Base-by-base conservation (phyloP, 768 basidiomycete species). In the Pleurotus giganteus region DNA sequence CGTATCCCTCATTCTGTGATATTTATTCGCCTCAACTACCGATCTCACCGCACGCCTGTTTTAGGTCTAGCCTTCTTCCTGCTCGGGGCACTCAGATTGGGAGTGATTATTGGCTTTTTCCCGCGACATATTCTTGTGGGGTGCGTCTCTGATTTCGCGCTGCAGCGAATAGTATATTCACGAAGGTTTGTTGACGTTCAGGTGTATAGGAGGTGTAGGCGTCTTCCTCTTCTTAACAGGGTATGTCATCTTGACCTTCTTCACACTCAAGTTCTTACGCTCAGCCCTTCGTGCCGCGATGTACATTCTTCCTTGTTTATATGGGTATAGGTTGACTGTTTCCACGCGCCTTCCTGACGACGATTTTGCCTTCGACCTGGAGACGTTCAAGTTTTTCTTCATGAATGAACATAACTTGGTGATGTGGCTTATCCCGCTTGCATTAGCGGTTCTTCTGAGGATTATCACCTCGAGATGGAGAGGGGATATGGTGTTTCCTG, bases 71-170 rank as follows among this genome's bases (percentile, higher is more conserved):
- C 90, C 0, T 97, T 97, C 70, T 85, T 95, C 69, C 69, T 90
- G n/a, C 80, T 98, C 17, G 94, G 94, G 12, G 82, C 80, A 13
- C 83, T 95, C 60, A 84, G 84, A 42, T 78, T 98, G 11, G 96
- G 96, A 2, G 78, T 83, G 4, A 71, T 98, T 7, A 87, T 97
- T 31, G 94, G 94, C 1, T 98, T 98, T 72, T 98, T 98, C 72
- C 96, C 96, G 15, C 79, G 96, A 12, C 94, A 97, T 64, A 97
- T 98, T 64, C 81, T 98, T 26, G 91, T 99, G n/a, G 95, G 95
- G 82, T 90, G 63, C 59, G 83, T 3, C 31, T 56, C 49, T 29
- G 43, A 55, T 24, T 34, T 24, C 52, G 26, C 27, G 36, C 7
- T 28, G 17, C 4, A 7, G 49, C 31, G 15, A 50, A 50, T 6